Percentiles rank a stretch among this genome's conserved stretches.
Conservation (phyloP, 2,329 filamentous ascomycete species). For the Dryadomyces quercivorus region DNA sequence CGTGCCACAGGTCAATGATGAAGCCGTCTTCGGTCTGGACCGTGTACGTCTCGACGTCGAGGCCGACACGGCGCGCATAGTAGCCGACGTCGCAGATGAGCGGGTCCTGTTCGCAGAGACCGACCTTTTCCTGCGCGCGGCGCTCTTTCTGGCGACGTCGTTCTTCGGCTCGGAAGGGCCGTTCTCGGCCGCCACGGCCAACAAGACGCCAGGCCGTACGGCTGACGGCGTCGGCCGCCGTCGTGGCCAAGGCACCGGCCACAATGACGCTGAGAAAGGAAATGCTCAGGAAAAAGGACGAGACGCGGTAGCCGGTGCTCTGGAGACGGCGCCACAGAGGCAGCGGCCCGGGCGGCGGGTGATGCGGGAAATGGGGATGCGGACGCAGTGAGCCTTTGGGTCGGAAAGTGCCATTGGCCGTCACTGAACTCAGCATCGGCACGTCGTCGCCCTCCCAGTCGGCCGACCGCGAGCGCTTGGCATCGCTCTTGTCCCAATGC, state of each 20-base stretch:
- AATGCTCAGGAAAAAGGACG: conserved; percentile 66
- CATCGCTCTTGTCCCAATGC: too few relatives aligned
- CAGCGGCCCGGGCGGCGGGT: conserved; percentile 71
- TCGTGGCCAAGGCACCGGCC: conserved; percentile 58
- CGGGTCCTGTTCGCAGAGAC: conserved; percentile 52
- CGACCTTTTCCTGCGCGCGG: conserved; percentile 14
- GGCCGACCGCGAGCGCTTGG: too few relatives aligned
- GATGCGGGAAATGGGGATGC: conserved; percentile 70
- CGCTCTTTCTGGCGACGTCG: conserved; percentile 42
- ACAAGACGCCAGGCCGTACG: conserved; percentile 36
- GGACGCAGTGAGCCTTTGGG: conserved; percentile 45
- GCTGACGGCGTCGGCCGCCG: conserved; percentile 39
- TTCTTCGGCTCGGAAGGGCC: conserved; percentile 69
- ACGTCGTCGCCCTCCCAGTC: not conserved
- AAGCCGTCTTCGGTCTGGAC: conserved; percentile 94
- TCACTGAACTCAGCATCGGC: not conserved
- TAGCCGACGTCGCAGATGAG: conserved; percentile 70
- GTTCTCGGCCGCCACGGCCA: conserved; percentile 33
- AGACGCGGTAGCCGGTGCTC: conserved; percentile 49
- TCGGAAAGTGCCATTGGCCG: not conserved
- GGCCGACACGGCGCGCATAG: conserved; percentile 75
- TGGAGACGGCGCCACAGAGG: conserved; percentile 53
- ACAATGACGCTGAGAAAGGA: conserved; percentile 68
- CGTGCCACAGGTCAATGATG: conserved; percentile 77
- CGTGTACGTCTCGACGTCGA: conserved; percentile 71